Evolutionary conservation across 306 rosid genomes (phyloP).

Genomic region (Vigna reflexopilosa): DNA sequence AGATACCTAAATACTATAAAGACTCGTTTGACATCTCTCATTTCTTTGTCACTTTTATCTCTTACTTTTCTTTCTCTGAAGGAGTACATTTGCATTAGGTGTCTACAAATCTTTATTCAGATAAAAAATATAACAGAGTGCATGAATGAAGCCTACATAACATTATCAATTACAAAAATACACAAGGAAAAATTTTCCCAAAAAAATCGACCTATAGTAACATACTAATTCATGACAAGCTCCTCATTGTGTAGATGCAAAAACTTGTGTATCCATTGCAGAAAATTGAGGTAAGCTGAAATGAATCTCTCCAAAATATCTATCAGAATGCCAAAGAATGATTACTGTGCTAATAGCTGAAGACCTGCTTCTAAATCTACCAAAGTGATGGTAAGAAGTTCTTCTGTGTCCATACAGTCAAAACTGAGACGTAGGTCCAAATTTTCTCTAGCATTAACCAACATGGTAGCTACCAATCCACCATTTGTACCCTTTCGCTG

Average conservation of each 20-base stretch:
- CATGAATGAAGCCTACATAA: constrained; percentile 42
- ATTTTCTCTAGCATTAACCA: constrained; percentile 87
- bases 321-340: constrained; percentile 41
- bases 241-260: constrained; percentile 35
- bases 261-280: constrained; percentile 34
- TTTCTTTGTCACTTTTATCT: not conserved
- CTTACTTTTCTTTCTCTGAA: not conserved
- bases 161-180: constrained; percentile 42
- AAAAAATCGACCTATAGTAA: constrained; percentile 21
- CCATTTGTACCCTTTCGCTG: constrained; percentile 88
- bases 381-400: constrained; percentile 77
- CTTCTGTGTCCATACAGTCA: constrained; percentile 86
- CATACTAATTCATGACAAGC: constrained; percentile 33
- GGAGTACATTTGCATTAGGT: not conserved
- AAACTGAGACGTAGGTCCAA: constrained; percentile 88
- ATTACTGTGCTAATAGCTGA: constrained; percentile 56
- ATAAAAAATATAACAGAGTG: not conserved
- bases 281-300: constrained; percentile 36
- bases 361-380: constrained; percentile 87
- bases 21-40: not conserved
- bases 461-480: constrained; percentile 80
- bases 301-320: constrained; percentile 44
- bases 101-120: not conserved
- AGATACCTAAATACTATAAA: not conserved
- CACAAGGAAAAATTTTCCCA: not conserved